Percentiles rank a stretch among this genome's conserved stretches.
phyloP scores from a whole-genome alignment of 495 filamentous ascomycete genomes.

The Saxophila tyrrhenica region DNA sequence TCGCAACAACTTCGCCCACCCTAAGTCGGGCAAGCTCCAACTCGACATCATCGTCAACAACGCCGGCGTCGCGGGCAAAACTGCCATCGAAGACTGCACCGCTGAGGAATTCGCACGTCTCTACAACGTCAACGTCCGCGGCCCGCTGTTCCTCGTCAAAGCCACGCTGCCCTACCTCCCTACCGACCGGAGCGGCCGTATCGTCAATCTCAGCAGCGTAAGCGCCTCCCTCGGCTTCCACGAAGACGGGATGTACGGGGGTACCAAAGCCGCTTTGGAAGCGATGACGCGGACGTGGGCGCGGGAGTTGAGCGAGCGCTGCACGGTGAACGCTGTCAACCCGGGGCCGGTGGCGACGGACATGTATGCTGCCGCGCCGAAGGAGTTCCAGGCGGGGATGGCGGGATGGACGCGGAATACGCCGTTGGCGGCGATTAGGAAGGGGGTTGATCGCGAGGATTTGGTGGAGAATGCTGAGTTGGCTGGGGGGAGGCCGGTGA shows the following conservation, averaged over 20 bases:
- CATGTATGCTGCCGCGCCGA: conserved; percentile 50
- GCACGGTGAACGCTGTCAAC: conserved; percentile 80
- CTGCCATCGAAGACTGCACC: conserved; percentile 44
- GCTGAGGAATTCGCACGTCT: conserved; percentile 53
- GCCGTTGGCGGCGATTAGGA: conserved; percentile 46
- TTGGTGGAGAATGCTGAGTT: conserved; percentile 45
- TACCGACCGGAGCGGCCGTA: conserved; percentile 58
- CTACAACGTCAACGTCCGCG: conserved; percentile 77
- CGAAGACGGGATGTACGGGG: conserved; percentile 69
- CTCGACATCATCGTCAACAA: conserved; percentile 89
- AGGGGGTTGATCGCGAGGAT: conserved; percentile 50
- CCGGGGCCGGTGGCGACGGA: conserved; percentile 79
- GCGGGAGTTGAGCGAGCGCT: conserved; percentile 62
- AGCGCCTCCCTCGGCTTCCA: conserved; percentile 56
- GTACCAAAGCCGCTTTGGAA: conserved; percentile 81
- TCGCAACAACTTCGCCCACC: conserved; percentile 41
- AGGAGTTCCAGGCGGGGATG: conserved; percentile 43
- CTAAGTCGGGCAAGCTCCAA: conserved; percentile 43
- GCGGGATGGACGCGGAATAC: conserved; percentile 51
- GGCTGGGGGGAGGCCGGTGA: conserved; percentile 51
- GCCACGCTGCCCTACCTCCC: conserved; percentile 61
- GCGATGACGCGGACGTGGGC: conserved; percentile 89
- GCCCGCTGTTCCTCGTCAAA: conserved; percentile 69
- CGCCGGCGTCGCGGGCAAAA: conserved; percentile 58
- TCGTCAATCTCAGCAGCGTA: conserved; percentile 69